Evolutionary conservation across 139 green algal genomes (phyloP), one percentile per base, ranked within the genome.

Genomic region (Pleodorina starrii): DNA sequence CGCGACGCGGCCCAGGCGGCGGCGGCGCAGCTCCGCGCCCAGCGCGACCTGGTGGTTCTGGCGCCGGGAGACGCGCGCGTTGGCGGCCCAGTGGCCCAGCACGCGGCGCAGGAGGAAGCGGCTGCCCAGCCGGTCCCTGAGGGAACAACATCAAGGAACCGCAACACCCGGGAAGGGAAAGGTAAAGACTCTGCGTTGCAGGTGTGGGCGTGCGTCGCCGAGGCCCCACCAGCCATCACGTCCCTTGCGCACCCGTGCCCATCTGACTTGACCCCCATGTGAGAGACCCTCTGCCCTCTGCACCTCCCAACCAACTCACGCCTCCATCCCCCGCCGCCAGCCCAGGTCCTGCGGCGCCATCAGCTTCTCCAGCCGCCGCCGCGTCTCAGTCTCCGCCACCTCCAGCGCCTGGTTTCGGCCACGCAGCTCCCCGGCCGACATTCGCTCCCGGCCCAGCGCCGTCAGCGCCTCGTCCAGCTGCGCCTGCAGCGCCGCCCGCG

Each of bases 401-500:
- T 82, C 84, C 71, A 73, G 48, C 35, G 29, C 23, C 48, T 77
- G 44, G 25, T 74, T 46, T 11, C 36, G 36, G 6, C n/a, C 48
- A 25, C 69, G 14, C 69, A 89, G 48, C 25, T 73, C 69, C 0
- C 50, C 25, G 5, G 57, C 43, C 5, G 35, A 29, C 29, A 43
- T 25, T 14, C 84, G 48, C 82, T 88, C 82, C 16, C 29, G 50
- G 32, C 66, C 68, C 27, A 89, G 68, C 11, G 32, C 27, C 35
- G 25, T 38, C 84, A 82, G 27, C 84, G 51, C 48, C 84, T 81
- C 84, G 1, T 82, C 63, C 50, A 89, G 69, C 84, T 73, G 71
- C 1, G 36, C 23, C 32, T 69, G 32, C 66, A 88, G 42, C 69
- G 29, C 35, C 48, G 50, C 51, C 29, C 44, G 69, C 36, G 5